phyloP scores from a whole-genome alignment of 164 flowering plant species.

The Akebia trifoliata region DNA sequence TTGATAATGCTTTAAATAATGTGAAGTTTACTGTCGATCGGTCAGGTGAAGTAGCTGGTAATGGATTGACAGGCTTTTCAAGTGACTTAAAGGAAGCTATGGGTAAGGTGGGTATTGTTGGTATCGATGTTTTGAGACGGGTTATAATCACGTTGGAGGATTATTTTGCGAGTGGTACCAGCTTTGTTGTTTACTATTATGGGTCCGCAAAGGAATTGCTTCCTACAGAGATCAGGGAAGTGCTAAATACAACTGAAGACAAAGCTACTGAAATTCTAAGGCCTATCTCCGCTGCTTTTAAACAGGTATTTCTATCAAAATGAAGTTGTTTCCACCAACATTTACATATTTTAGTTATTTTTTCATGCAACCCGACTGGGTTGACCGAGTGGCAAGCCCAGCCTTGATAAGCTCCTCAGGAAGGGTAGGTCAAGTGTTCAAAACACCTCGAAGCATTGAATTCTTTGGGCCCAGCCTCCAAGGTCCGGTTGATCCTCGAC shows the following conservation, averaged over 20 bases:
- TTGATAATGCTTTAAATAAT: constrained; percentile 37
- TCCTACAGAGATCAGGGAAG: constrained; percentile 57
- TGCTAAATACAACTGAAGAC: constrained; percentile 51
- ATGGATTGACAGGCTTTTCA: constrained; percentile 41
- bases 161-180: constrained; percentile 44
- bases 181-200: constrained; percentile 45
- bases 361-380: too few species aligned
- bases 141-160: constrained; percentile 50
- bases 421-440: too few species aligned
- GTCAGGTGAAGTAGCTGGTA: constrained; percentile 41
- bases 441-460: too few species aligned
- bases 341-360: too few species aligned
- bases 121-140: constrained; percentile 50
- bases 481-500: too few species aligned
- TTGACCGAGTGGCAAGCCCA: too few species aligned
- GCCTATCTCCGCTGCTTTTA: constrained; percentile 49
- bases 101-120: constrained; percentile 35
- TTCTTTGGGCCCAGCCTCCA: too few species aligned
- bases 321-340: too few species aligned
- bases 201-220: constrained; percentile 57
- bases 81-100: constrained; percentile 44
- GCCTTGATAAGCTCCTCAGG: too few species aligned
- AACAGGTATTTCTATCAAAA: constrained; percentile 42
- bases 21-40: constrained; percentile 37
- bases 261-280: constrained; percentile 32